A percentile compares a stretch with the other conserved stretches of the same genome.
These are phyloP conservation scores for Diaporthe citrichinensis DNA, from an alignment of 2,329 filamentous ascomycete genomes.

Conservation along the genomic window DNA sequence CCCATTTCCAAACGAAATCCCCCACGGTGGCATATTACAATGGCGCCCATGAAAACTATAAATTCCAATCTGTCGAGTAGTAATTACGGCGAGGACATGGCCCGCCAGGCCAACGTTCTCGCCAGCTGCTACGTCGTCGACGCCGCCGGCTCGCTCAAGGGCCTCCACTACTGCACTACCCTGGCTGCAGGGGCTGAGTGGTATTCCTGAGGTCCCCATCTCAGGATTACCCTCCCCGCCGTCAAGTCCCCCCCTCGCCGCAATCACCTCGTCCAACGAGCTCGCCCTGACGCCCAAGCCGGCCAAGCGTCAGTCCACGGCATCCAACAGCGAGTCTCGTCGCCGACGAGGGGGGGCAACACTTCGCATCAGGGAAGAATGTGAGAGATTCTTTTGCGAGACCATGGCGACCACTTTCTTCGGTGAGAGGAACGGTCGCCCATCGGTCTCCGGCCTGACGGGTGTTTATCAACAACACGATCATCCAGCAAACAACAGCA, in stretches of 20 bases:
- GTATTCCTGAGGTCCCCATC: conserved; percentile 93
- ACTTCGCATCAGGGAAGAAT: conserved; percentile 98
- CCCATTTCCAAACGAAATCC: conserved; percentile 12
- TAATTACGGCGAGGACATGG: conserved; percentile 80
- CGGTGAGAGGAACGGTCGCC: conserved; percentile 88
- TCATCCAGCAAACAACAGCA: conserved; percentile 34
- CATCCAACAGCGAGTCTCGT: conserved; percentile 57
- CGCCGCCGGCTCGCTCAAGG: conserved; percentile 78
- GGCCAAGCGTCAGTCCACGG: conserved; percentile 56
- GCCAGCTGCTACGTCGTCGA: conserved; percentile 93
- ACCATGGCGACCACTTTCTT: conserved; percentile 93
- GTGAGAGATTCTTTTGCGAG: conserved; percentile 99
- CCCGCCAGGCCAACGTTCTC: conserved; percentile 80
- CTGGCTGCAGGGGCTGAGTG: conserved; percentile 88
- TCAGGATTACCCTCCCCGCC: conserved; percentile 88
- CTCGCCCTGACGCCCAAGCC: conserved; percentile 74
- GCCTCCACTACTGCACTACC: conserved; percentile 97
- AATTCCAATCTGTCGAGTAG: conserved; percentile 80
- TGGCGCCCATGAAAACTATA: conserved; percentile 80
- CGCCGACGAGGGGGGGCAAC: conserved; percentile 88
- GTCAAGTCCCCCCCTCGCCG: conserved; percentile 90
- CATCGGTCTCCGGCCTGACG: conserved; percentile 88
- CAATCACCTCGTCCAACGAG: conserved; percentile 77
- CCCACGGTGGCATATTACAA: conserved; percentile 56
- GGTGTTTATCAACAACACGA: conserved; percentile 70